A percentile compares a stretch with the other conserved stretches of the same genome.
Conservation (phyloP, 306 rosid species). For the Prosopis cineraria region DNA sequence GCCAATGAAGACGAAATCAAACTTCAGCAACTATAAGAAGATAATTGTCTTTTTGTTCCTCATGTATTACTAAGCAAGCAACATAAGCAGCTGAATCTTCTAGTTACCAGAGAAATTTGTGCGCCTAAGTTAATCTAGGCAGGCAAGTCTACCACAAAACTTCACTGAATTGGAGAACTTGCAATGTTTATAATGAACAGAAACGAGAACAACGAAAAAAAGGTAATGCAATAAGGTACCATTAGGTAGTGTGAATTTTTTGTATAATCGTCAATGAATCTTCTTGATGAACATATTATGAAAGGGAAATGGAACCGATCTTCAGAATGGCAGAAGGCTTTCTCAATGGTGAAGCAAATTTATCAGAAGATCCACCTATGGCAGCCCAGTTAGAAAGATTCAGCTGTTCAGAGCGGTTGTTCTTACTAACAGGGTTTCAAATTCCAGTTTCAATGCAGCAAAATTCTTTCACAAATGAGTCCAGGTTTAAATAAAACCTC, state of each 20-base stretch:
- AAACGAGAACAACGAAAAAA: slow-evolving; percentile 5
- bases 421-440: background rate
- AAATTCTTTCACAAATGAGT: background rate
- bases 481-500: background rate
- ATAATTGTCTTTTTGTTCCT: background rate
- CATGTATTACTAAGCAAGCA: background rate
- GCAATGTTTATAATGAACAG: slow-evolving; percentile 16
- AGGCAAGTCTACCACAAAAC: background rate
- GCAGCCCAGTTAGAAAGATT: slow-evolving; percentile 8
- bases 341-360: slow-evolving; percentile 15
- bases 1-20: background rate
- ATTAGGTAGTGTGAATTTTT: background rate
- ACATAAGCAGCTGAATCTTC: background rate
- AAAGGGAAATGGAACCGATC: background rate
- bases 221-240: slow-evolving; percentile 8
- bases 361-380: background rate
- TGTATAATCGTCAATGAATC: background rate
- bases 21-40: background rate
- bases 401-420: slow-evolving; percentile 12
- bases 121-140: background rate
- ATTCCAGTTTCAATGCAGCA: background rate
- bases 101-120: background rate
- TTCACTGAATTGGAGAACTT: slow-evolving; percentile 11
- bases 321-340: background rate
- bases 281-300: background rate